Conservation (phyloP, 331 rosid species). For the Spiraea crenata region DNA sequence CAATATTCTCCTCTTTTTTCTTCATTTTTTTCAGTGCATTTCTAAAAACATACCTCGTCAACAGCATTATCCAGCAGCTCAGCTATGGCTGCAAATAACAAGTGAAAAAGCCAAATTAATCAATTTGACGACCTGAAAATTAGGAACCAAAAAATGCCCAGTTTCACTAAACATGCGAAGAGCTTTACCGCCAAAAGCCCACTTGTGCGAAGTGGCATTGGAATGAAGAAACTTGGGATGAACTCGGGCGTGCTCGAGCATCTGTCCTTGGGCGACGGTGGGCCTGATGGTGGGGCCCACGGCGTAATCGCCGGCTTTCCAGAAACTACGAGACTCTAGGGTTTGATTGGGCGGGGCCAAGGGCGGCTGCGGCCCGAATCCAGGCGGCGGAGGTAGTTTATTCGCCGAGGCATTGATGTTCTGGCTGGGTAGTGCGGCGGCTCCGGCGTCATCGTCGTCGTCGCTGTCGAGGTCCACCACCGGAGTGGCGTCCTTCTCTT, state of each 20-base stretch:
- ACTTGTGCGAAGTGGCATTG: conserved; percentile 93
- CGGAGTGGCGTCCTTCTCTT: conserved; percentile 14
- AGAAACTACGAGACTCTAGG: conserved; percentile 51
- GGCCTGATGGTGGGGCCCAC: conserved; percentile 38
- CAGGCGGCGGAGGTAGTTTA: conserved; percentile 14
- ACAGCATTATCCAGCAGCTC: conserved; percentile 98
- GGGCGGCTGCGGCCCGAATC: conserved; percentile 6
- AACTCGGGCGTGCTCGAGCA: conserved; percentile 85
- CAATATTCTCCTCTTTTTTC: background rate
- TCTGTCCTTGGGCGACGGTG: conserved; percentile 37
- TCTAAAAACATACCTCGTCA: conserved; percentile 64
- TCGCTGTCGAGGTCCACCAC: conserved; percentile 40
- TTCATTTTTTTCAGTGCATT: background rate
- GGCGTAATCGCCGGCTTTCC: conserved; percentile 79
- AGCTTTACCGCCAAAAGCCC: conserved; percentile 92
- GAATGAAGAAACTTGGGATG: conserved; percentile 99
- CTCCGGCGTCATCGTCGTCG: conserved; percentile 29
- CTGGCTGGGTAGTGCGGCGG: background rate
- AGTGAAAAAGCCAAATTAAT: background rate
- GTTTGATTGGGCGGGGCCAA: conserved; percentile 5
- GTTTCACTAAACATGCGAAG: background rate
- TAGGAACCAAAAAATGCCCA: background rate
- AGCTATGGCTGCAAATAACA: conserved; percentile 71
- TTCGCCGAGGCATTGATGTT: conserved; percentile 9
- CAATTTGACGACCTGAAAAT: background rate